Conservation (phyloP, 192 early-diverging fungal species). For the Rhizoclosmatium sp. region DNA sequence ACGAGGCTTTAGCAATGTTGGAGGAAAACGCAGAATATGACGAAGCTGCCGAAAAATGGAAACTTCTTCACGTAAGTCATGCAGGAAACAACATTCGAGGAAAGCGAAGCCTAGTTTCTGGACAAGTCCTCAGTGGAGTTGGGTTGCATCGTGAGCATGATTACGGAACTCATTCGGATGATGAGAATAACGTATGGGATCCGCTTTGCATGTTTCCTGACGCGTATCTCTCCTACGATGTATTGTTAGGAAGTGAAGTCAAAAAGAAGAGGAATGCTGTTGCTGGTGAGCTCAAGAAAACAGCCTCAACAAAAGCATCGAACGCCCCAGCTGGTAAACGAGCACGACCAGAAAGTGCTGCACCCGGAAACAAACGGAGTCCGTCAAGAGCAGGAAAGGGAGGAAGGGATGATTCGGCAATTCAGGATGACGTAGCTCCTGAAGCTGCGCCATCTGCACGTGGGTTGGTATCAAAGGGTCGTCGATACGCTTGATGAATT, state of each 20-base stretch:
- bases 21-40: conserved; percentile 65
- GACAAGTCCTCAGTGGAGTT: conserved; percentile 30
- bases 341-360: conserved; percentile 38
- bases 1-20: conserved; percentile 55
- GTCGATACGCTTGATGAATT: conserved; percentile 33
- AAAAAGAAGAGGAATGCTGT: conserved; percentile 35
- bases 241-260: conserved; percentile 42
- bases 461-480: conserved; percentile 41
- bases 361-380: conserved; percentile 32
- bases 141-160: conserved; percentile 48
- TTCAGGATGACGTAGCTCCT: background rate
- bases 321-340: conserved; percentile 3
- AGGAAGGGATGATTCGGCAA: background rate
- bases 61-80: conserved; percentile 60
- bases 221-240: conserved; percentile 63
- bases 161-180: conserved; percentile 35
- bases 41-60: conserved; percentile 66
- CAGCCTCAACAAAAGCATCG: background rate
- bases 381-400: conserved; percentile 17
- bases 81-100: conserved; percentile 70
- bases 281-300: conserved; percentile 3
- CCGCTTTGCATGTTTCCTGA: conserved; percentile 67
- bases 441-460: conserved; percentile 40
- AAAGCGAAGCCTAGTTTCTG: conserved; percentile 57
- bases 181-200: conserved; percentile 56